A percentile compares a stretch with the other conserved stretches of the same genome.
Evolutionary conservation across 169 alveolate species (phyloP).

Genomic region (Plasmodium billcollinsi): DNA sequence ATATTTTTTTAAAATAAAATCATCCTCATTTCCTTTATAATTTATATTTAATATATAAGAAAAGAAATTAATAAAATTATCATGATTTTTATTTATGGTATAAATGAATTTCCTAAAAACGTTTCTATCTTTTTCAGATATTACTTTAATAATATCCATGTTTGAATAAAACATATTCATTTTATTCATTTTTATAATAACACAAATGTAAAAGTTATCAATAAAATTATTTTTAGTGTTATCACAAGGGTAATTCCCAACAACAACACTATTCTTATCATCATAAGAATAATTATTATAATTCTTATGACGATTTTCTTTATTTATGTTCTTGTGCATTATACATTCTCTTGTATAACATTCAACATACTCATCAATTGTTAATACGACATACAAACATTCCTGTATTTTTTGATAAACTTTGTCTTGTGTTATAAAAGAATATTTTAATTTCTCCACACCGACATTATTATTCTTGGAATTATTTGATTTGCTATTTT

Average conservation of each 20-base stretch:
- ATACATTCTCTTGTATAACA: conserved; percentile 7
- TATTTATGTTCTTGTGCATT: background rate
- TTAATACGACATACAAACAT: conserved; percentile 53
- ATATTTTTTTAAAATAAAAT: conserved; percentile 48
- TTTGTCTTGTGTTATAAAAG: conserved; percentile 41
- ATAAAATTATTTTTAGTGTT: background rate
- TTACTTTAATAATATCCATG: conserved; percentile 53
- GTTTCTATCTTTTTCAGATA: conserved; percentile 30
- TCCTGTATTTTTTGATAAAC: conserved; percentile 74
- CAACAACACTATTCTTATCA: no score
- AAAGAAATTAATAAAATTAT: conserved; percentile 42
- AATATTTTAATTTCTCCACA: conserved; percentile 17
- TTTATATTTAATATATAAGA: conserved; percentile 49
- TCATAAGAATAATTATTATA: background rate
- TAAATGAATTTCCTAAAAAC: conserved; percentile 50
- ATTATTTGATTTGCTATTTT: conserved; percentile 6
- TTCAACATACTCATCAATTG: conserved; percentile 65
- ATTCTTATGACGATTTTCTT: background rate
- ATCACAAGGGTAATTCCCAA: background rate
- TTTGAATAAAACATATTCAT: conserved; percentile 68
- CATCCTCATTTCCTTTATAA: conserved; percentile 56
- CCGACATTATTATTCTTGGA: background rate
- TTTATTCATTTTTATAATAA: conserved; percentile 59
- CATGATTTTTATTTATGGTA: conserved; percentile 64
- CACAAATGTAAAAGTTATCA: conserved; percentile 6